A percentile compares a stretch with the other conserved stretches of the same genome.
Conservation (phyloP, 1,139 yeast genomes). For the Saccharomyces hybrid region DNA sequence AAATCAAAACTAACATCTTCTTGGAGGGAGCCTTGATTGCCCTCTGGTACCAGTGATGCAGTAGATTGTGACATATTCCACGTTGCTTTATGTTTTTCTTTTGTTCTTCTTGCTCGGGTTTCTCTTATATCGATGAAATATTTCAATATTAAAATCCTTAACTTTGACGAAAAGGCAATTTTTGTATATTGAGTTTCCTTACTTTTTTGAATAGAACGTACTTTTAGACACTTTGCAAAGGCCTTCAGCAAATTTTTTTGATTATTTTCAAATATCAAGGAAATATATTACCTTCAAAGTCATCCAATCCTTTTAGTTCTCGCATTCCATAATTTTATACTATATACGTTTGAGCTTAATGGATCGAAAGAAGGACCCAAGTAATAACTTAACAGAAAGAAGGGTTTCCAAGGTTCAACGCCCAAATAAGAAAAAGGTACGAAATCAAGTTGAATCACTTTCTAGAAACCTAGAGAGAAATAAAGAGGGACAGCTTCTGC, state of each 20-base stretch:
- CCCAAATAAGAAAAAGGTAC: conserved; percentile 15
- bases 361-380: conserved; percentile 4
- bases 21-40: conserved; percentile 8
- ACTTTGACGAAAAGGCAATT: background rate
- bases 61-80: conserved; percentile 5
- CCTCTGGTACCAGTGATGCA: conserved; percentile 7
- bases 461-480: conserved; percentile 28
- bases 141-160: background rate
- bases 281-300: background rate
- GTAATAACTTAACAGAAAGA: background rate
- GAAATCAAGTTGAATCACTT: conserved; percentile 26
- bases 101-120: background rate
- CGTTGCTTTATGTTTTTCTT: background rate
- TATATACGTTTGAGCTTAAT: conserved; percentile 3
- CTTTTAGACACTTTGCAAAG: background rate
- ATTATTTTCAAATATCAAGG: background rate
- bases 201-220: background rate
- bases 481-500: conserved; percentile 7
- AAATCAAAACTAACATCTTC: conserved; percentile 23
- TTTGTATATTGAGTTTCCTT: background rate
- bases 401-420: conserved; percentile 18
- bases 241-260: background rate
- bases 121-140: background rate
- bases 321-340: background rate
- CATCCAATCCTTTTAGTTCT: background rate